Base-by-base conservation (phyloP, 139 green algal species). In the Closterium sp. region DNA sequence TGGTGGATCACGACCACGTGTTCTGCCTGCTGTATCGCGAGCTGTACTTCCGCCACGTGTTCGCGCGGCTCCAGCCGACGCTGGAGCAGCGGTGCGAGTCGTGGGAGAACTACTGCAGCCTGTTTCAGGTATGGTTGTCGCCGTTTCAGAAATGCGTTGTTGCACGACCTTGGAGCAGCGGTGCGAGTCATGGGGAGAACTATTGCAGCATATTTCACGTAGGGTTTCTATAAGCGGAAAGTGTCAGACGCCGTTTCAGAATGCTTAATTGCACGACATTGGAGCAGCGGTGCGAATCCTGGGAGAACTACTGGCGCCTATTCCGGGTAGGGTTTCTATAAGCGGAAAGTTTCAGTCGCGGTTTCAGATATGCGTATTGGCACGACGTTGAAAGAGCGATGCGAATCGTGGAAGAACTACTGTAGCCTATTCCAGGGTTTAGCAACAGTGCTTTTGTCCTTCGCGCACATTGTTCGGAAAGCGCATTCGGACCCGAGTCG, bases 11-110 rank as follows among this genome's bases (percentile, higher is more conserved):
- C 34, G 98, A 99, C 93, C 97, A 99, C 91, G 98, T 99, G 1
- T 99, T 99, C 95, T 98, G 96, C 94, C 94, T 99, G 83, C 96
- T 99, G 3, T 99, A 99, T 95, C 98, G 98, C 95, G 98, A 99
- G 95, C 95, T 99, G 94, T 98, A 98, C 95, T 99, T 96, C 95
- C 94, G 98, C 25, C 98, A 99, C 94, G 89, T 99, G 91, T 98
- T 99, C 91, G 96, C 96, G 3, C 95, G 92, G 19, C 93, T 95
- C 85, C 91, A 95, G 95, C 98, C 97, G 12, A 96, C 95, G 23
- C 91, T 98, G 91, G 94, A 97, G 76, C 96, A 98, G 87, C 95
- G 96, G 86, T 95, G 89, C 84, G 97, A 97, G 90, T 98, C 96
- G 0, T 99, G 97, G 98, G 96, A 98, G 88, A 99, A 99, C 96